Evolutionary conservation across 78 protist species (phyloP), one percentile per base, ranked within the genome.

Genomic region (Dictyostelium intermedium): DNA sequence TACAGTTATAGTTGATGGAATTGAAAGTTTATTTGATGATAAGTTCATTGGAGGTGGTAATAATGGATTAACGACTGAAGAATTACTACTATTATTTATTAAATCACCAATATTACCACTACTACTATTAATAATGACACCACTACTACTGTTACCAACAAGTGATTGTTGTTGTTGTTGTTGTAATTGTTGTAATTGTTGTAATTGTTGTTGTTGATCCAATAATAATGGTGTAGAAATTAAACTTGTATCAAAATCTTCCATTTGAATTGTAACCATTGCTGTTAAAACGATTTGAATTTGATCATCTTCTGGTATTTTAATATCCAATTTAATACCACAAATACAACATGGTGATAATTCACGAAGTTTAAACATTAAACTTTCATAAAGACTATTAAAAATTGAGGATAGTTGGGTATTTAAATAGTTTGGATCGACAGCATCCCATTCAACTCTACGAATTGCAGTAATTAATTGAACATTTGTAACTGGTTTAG

Each of bases 331-430:
- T 23, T 87, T 85, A 27, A 74, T 3, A 30, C 92, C 95, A 20
- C 74, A 11, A 20, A 83, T 69, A 50, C 87, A 53, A 45, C 89
- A 91, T n/a, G 93, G 93, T 9, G 83, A 34, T 4, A 73, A 32
- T n/a, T 72, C 91, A 32, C 97, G 85, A 39, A 95, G 84, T 61
- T 95, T 95, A 63, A 91, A 91, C 77, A 91, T 66, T 11, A 95
- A 1, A 82, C 92, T 69, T 45, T 89, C 85, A 30, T 95, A 78
- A 53, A 95, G 92, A 18, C 74, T 77, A 74, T 84, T 89, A 43
- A 95, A 85, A 23, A 91, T 37, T 8, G 50, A 37, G 1, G 97
- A 83, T 2, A 95, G 34, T 82, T 91, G 95, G 61, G 92, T 83
- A 18, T 91, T 95, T 39, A 91, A 41, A 25, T 60, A 79, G 25